These are phyloP conservation scores for Dactylellina cionopaga DNA, from an alignment of 2,329 filamentous ascomycete species.

Conservation along the genomic window DNA sequence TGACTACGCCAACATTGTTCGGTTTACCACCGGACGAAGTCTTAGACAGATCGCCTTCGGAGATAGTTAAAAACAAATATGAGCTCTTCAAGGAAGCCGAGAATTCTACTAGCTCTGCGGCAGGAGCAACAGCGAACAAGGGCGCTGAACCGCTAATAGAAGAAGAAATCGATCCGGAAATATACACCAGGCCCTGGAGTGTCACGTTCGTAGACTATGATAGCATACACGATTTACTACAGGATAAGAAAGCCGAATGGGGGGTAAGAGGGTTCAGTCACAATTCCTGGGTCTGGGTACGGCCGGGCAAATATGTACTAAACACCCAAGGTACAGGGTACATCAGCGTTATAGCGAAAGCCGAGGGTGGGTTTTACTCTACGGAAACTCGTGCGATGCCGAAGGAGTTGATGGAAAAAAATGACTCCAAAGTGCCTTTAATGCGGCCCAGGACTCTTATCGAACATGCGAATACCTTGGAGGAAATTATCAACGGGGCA, in stretches of 20 bases:
- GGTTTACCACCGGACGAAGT: conserved; percentile 86
- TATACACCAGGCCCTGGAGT: conserved; percentile 57
- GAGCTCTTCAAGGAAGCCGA: conserved; percentile 61
- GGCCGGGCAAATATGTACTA: conserved; percentile 59
- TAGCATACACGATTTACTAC: conserved; percentile 87
- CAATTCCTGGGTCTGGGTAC: conserved; percentile 39
- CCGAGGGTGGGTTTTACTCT: conserved; percentile 49
- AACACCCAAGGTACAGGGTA: conserved; percentile 60
- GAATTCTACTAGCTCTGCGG: conserved; percentile 39
- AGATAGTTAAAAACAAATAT: conserved; percentile 70
- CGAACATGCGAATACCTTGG: conserved; percentile 71
- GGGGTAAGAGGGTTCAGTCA: conserved; percentile 71
- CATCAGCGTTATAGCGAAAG: conserved; percentile 51
- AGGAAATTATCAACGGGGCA: conserved; percentile 75
- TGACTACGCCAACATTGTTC: conserved; percentile 91
- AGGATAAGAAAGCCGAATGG: conserved; percentile 79
- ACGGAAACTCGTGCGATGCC: conserved; percentile 59
- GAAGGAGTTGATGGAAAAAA: conserved; percentile 10
- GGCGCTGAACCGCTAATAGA: too few species aligned
- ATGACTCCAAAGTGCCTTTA: conserved; percentile 65
- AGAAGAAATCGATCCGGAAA: conserved; percentile 26
- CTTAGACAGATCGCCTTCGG: conserved; percentile 72
- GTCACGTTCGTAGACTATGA: conserved; percentile 90
- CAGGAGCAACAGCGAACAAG: neutral
- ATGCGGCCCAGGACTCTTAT: conserved; percentile 74